Conservation (phyloP, 2,329 filamentous ascomycete genomes). For the Aureobasidium subglaciale region DNA sequence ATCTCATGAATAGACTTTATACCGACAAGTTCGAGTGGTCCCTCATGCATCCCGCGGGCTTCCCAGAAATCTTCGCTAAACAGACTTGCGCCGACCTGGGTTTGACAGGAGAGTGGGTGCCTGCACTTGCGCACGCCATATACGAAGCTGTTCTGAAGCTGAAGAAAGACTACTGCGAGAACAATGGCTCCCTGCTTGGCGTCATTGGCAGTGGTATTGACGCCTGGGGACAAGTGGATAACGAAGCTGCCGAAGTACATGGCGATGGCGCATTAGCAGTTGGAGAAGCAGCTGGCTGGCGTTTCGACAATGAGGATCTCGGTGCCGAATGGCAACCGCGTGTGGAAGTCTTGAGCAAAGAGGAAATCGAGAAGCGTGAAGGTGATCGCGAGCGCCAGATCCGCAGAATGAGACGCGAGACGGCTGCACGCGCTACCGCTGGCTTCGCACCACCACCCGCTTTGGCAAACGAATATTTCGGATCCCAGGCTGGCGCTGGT, state of each 20-base stretch:
- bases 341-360: constrained; percentile 64
- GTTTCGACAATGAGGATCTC: constrained; percentile 87
- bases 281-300: constrained; percentile 80
- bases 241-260: constrained; percentile 66
- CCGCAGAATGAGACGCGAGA: constrained; percentile 77
- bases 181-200: constrained; percentile 53
- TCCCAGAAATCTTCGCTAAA: constrained; percentile 86
- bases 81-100: constrained; percentile 90
- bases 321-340: constrained; percentile 50
- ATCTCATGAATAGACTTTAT: constrained; percentile 83
- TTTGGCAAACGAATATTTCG: constrained; percentile 47
- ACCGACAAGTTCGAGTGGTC: constrained; percentile 99
- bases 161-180: constrained; percentile 95
- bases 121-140: constrained; percentile 90
- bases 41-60: constrained; percentile 80
- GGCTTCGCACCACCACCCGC: constrained; percentile 42
- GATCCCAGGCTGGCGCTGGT: constrained; percentile 34
- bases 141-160: constrained; percentile 88
- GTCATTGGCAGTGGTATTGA: constrained; percentile 67
- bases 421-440: constrained; percentile 61
- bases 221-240: constrained; percentile 69
- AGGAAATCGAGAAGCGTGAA: constrained; percentile 96
- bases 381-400: constrained; percentile 90
- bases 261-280: constrained; percentile 29
- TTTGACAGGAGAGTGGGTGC: constrained; percentile 84